Evolutionary conservation across 1,284 basidiomycete genomes (phyloP), one percentile per base, ranked within the genome.

Genomic region (Tetrapyrgos nigripes): DNA sequence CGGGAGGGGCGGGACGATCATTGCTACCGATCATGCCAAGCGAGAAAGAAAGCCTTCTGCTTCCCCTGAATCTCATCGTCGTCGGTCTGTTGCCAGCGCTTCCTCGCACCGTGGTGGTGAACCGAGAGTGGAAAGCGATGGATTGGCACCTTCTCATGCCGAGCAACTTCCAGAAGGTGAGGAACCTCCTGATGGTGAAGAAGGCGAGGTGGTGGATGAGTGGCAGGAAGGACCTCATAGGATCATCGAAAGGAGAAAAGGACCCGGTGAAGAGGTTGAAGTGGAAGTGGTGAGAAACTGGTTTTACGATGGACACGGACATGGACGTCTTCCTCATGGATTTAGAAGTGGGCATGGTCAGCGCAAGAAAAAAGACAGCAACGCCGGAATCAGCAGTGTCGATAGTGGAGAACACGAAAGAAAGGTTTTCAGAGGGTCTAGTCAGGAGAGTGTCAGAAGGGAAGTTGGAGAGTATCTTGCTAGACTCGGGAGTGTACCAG

Each of bases 191-290:
- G 70, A 69, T 28, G 74, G 86, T 64, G 83, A 82, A 26, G 69
- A 61, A 3, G 37, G 19, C 6, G 81, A 81, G 46, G 63, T 67
- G 11, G 57, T 77, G 13, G 71, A 77, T 27, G 86, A 90, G 66
- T 93, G 89, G 83, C 77, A 79, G 64, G 90, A 94, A 69, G 92
- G 92, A 3, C 74, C 79, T 35, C 82, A 92, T 68, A 77, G 81
- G 40, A 73, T 96, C 40, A 79, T 91, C 57, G 92, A 93, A 73
- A 77, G 83, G 48, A 78, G 79, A 26, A 64, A 64, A 2, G 80
- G 80, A 1, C 81, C 82, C 19, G 85, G 85, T 6, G 84, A 85
- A 54, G 90, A 92, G 77, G 84, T 88, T 50, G 81, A 87, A 55
- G 86, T 88, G 4, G 84, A 88, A 64, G 84, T 89, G 27, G 78